phyloP scores from a whole-genome alignment of 1,139 yeast genomes.

The Scheffersomyces quercinus region DNA sequence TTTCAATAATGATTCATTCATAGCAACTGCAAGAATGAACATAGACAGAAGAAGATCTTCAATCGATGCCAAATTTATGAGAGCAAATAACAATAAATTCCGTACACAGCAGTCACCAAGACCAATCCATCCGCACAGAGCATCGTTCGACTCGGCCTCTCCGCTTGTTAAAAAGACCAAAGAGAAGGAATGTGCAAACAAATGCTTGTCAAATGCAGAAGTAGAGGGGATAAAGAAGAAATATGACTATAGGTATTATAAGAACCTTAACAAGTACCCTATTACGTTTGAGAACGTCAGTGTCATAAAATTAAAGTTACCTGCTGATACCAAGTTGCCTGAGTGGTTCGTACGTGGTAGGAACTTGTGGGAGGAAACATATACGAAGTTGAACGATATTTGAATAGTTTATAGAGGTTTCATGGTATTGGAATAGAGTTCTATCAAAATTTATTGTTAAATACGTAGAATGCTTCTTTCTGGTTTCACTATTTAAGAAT shows the following conservation, averaged over 20 bases:
- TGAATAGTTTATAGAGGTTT: not conserved
- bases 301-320: slow-evolving; percentile 52
- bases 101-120: slow-evolving; percentile 23
- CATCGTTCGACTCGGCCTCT: slow-evolving; percentile 24
- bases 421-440: not conserved
- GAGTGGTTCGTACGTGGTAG: slow-evolving; percentile 69
- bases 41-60: slow-evolving; percentile 38
- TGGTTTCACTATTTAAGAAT: not conserved
- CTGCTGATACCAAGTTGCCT: slow-evolving; percentile 64
- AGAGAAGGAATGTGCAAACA: slow-evolving; percentile 1
- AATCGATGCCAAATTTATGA: slow-evolving; percentile 29
- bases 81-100: slow-evolving; percentile 27
- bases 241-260: slow-evolving; percentile 40
- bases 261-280: slow-evolving; percentile 30
- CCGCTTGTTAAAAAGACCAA: slow-evolving; percentile 10
- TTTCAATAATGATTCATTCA: slow-evolving; percentile 22
- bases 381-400: slow-evolving; percentile 7
- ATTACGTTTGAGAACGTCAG: slow-evolving; percentile 38
- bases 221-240: slow-evolving; percentile 22
- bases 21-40: slow-evolving; percentile 20
- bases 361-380: slow-evolving; percentile 57
- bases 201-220: slow-evolving; percentile 17
- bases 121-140: slow-evolving; percentile 15
- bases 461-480: not conserved
- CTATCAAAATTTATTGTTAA: not conserved